Evolutionary conservation across 176 grass and related monocot species (phyloP), one percentile per base, ranked within the genome.

Genomic region (Areca catechu): DNA sequence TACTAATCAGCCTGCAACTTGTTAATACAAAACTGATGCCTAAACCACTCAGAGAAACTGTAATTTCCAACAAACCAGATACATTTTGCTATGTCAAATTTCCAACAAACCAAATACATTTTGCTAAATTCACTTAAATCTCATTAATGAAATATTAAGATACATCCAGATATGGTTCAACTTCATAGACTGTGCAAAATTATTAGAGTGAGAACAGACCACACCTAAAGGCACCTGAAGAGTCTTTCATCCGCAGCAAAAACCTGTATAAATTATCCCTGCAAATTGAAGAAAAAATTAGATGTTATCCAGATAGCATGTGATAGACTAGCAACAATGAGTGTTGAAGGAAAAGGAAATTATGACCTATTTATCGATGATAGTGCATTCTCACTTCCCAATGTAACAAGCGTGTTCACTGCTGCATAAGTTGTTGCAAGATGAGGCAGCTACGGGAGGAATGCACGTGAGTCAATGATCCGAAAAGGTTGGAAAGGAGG

Each of bases 381-480:
- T 15, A 97, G 58, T 21, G 92, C 86, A 24, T 14, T 84, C 72
- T 91, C 78, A 58, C 75, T 91, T 56, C 92, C 92, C 68, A 97
- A 80, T 66, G 77, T 77, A 53, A 91, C 48, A 68, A 97, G 83
- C 48, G 86, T 75, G 66, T 97, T 97, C 62, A 97, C 83, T 20
- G 92, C 92, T 78, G 86, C 86, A 77, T 97, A 97, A 68, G 92
- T 82, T 28, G 92, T 97, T 85, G 92, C 92, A 54, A 97, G 78
- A 88, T 97, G 92, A 74, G 92, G 83, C 73, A 91, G 22, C 92
- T 97, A 65, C 18, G 5, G 20, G 56, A 62, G 43, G 15, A 53
- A 43, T 43, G 34, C 34, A 43, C 3, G 27, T 29, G 1, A 43
- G 34, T 3, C 34, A 43, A 43, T 43, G 34, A 12, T 43, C 34